A percentile compares a stretch with the other conserved stretches of the same genome.
phyloP scores from a whole-genome alignment of 208 protist species.

The Leishmania aethiopica region DNA sequence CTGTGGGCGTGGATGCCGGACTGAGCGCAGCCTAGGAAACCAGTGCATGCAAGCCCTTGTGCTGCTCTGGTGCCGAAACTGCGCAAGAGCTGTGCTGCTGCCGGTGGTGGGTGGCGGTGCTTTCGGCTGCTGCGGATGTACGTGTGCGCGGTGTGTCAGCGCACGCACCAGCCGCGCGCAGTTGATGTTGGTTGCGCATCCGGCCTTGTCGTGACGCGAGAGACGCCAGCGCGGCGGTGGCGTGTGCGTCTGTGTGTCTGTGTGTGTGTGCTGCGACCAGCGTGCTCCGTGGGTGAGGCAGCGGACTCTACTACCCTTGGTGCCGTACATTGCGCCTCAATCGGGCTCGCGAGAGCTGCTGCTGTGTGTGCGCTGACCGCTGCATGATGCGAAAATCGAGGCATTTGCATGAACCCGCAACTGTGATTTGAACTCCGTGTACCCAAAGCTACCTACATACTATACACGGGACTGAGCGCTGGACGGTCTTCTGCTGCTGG shows the following conservation, averaged over 20 bases:
- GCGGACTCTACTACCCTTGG: slow-evolving; percentile 24
- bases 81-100: no score
- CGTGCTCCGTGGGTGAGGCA: slow-evolving; percentile 20
- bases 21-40: no score
- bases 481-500: slow-evolving; percentile 6
- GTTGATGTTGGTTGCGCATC: slow-evolving; percentile 12
- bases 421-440: slow-evolving; percentile 22
- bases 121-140: not conserved
- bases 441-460: slow-evolving; percentile 21
- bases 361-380: not conserved
- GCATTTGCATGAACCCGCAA: slow-evolving; percentile 22
- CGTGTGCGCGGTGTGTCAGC: slow-evolving; percentile 3
- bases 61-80: no score
- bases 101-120: no score
- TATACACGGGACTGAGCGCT: slow-evolving; percentile 23
- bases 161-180: slow-evolving; percentile 29
- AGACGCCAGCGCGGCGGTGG: not conserved
- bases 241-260: not conserved
- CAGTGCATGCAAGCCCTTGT: no score
- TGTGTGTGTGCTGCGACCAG: not conserved
- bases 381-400: slow-evolving; percentile 12
- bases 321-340: slow-evolving; percentile 11
- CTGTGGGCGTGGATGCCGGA: no score
- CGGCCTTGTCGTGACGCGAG: slow-evolving; percentile 26
- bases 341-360: slow-evolving; percentile 19